These are phyloP conservation scores for Lavandula angustifolia DNA, from an alignment of 257 asterid species.

Conservation along the genomic window DNA sequence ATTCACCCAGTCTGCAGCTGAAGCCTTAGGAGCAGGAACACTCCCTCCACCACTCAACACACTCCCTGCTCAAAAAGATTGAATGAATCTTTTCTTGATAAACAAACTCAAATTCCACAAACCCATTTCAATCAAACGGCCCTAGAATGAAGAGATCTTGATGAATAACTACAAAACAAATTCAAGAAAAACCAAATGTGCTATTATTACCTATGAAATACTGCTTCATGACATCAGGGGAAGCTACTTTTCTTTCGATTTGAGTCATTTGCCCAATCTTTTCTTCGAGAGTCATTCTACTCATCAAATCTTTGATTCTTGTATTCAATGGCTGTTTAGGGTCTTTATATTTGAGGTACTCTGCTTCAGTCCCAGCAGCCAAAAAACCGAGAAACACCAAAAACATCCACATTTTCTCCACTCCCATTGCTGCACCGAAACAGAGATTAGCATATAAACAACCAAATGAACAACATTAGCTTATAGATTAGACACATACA, in stretches of 20 bases:
- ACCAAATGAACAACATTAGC: background rate
- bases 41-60: conserved; percentile 81
- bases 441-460: background rate
- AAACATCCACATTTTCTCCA: conserved; percentile 35
- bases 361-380: conserved; percentile 43
- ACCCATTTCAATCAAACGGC: conserved; percentile 14
- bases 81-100: conserved; percentile 1
- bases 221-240: conserved; percentile 56
- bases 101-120: conserved; percentile 8
- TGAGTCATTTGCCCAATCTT: conserved; percentile 92
- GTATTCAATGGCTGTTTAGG: conserved; percentile 58
- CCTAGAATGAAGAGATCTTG: conserved; percentile 18
- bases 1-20: conserved; percentile 57
- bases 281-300: conserved; percentile 71
- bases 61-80: conserved; percentile 52
- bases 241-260: conserved; percentile 70
- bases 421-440: conserved; percentile 35
- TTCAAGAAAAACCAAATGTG: background rate
- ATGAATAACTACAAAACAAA: background rate
- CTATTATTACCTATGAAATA: conserved; percentile 67
- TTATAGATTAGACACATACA: background rate
- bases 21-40: conserved; percentile 67
- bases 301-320: conserved; percentile 70
- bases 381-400: conserved; percentile 44
- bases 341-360: conserved; percentile 60